A percentile compares a stretch with the other conserved stretches of the same genome.
These are phyloP conservation scores for Dendrocalamus latiflorus DNA, from an alignment of 202 grass and related monocot genomes.

Conservation along the genomic window DNA sequence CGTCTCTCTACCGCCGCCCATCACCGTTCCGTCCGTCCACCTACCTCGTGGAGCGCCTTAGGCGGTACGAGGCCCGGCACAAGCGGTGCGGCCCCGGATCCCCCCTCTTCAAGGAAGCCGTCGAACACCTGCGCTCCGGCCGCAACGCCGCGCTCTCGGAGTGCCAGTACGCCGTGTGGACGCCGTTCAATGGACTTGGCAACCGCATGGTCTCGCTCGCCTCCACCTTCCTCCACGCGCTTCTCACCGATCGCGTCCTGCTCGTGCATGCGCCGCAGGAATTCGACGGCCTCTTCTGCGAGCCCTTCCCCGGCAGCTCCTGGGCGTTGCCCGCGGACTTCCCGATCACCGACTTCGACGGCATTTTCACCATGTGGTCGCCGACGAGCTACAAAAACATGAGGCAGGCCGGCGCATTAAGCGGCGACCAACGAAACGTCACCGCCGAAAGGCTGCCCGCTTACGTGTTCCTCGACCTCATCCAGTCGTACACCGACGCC, in stretches of 20 bases:
- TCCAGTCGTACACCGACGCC: conserved; percentile 39
- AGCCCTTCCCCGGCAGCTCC: conserved; percentile 55
- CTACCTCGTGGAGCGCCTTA: conserved; percentile 41
- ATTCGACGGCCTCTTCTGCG: conserved; percentile 57
- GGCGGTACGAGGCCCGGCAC: conserved; percentile 56
- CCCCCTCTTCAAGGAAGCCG: conserved; percentile 29
- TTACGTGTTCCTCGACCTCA: conserved; percentile 63
- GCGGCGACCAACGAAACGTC: conserved; percentile 3
- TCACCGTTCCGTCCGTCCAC: conserved; percentile 42
- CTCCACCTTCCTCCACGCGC: conserved; percentile 64
- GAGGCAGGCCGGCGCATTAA: conserved; percentile 20
- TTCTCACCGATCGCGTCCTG: conserved; percentile 62
- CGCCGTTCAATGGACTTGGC: conserved; percentile 54
- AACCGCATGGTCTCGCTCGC: conserved; percentile 58
- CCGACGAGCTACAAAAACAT: conserved; percentile 54
- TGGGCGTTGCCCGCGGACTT: conserved; percentile 46
- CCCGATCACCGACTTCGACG: conserved; percentile 40
- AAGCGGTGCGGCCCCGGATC: conserved; percentile 48
- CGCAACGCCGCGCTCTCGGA: conserved; percentile 41
- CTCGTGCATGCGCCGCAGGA: conserved; percentile 40
- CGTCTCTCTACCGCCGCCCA: conserved; percentile 20
- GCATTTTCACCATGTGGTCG: conserved; percentile 39
- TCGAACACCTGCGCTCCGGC: conserved; percentile 48
- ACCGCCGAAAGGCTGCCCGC: conserved; percentile 34
- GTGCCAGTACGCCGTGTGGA: conserved; percentile 58